Evolutionary conservation across 75 land plant genomes (phyloP).

Genomic region (Azolla pinnata): DNA sequence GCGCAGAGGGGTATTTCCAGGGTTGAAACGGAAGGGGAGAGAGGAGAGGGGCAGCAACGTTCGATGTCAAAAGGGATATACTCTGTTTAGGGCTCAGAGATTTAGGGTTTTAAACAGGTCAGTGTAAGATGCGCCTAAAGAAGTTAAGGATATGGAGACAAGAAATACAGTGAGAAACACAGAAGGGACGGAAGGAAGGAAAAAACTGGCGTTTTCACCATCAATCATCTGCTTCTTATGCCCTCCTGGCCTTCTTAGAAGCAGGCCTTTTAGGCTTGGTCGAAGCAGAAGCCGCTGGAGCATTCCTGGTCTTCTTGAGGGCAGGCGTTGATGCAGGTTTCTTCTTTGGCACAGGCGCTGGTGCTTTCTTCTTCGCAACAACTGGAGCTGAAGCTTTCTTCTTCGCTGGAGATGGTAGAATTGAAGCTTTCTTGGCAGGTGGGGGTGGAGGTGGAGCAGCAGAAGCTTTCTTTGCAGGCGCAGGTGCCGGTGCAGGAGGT

Average conservation of each 20-base stretch:
- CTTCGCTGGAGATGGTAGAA: too few species aligned
- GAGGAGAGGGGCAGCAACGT: too few species aligned
- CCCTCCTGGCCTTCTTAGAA: not conserved
- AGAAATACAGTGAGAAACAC: too few species aligned
- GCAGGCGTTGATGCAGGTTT: too few species aligned
- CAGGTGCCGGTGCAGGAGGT: not conserved
- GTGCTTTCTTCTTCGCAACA: not conserved
- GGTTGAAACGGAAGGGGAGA: too few species aligned
- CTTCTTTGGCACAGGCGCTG: constrained; percentile 1
- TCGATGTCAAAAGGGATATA: too few species aligned
- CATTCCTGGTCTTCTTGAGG: not conserved
- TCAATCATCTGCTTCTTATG: not conserved
- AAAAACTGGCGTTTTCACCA: not conserved
- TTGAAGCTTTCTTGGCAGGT: not conserved
- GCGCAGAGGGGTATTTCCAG: too few species aligned
- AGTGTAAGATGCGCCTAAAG: too few species aligned
- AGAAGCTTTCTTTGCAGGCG: not conserved
- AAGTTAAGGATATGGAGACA: too few species aligned
- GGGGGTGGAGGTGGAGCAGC: not conserved
- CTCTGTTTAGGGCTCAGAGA: too few species aligned
- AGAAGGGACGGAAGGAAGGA: not conserved
- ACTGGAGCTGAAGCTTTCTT: not conserved
- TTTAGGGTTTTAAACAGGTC: too few species aligned
- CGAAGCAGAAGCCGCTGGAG: not conserved
- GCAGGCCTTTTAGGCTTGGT: constrained; percentile 3